Base-by-base conservation (phyloP, 2,329 filamentous ascomycete genomes). In the Penicillium sp. region DNA sequence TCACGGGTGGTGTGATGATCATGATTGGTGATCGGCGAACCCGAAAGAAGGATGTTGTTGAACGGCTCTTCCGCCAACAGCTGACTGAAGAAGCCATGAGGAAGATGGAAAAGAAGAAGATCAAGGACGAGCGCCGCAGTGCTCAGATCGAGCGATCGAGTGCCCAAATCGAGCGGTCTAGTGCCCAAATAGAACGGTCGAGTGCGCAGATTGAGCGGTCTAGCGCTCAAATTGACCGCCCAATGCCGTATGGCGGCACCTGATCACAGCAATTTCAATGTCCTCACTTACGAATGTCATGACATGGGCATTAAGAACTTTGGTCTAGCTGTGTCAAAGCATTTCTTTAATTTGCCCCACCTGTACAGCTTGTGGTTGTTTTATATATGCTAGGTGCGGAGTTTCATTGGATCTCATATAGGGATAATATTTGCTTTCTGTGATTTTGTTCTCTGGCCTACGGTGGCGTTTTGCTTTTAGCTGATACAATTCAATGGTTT, bases 41-140 rank as follows among this genome's bases (percentile, higher is more conserved):
- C 2, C 81, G 91, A 50, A 95, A 95, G 81, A 93, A 92, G 82
- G 90, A 95, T 42, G 89, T 95, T 0, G 80, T 92, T 23, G 87
- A 93, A 69, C 82, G 87, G 45, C 84, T 94, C 75, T 85, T 89
- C 67, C 80, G 90, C 31, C 91, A 94, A 70, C 86, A 91, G 62
- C 74, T 95, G 56, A 95, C 91, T 0, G 76, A 82, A 47, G 80
- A 86, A 64, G 86, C 86, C 1, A 86, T 88, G 63, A 79, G 80
- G 62, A 82, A 83, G 65, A 76, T 84, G 12, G 75, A 81, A 63
- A 82, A 81, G 69, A 78, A 79, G 63, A 77, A 75, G 54, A 71
- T 77, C 57, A 80, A 74, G 60, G 74, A 77, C n/a, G 67, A 72
- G 56, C 62, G 69, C 23, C 62, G 53, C 38, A 70, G 64, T 54